Conservation (phyloP, 257 asterid species). For the Buddleja alternifolia region DNA sequence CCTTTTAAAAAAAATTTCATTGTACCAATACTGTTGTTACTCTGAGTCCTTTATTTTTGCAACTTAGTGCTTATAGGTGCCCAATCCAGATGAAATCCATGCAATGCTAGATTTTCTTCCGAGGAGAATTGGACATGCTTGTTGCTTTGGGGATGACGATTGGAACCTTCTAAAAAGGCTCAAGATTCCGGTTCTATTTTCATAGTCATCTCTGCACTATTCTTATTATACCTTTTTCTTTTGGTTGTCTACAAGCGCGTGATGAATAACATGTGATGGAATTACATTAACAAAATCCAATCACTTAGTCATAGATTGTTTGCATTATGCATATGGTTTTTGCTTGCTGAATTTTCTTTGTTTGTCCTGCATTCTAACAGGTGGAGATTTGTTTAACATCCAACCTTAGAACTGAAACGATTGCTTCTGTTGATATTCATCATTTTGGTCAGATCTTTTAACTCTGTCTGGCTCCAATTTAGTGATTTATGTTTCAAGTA, state of each 20-base stretch:
- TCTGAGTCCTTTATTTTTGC: slow-evolving; percentile 42
- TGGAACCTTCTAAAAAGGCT: slow-evolving; percentile 61
- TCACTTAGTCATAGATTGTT: background rate
- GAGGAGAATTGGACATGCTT: slow-evolving; percentile 92
- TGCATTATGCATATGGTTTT: slow-evolving; percentile 12
- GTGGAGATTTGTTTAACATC: slow-evolving; percentile 98
- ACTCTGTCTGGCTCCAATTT: slow-evolving; percentile 4
- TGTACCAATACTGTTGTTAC: slow-evolving; percentile 13
- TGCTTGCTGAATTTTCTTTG: slow-evolving; percentile 21
- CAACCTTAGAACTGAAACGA: slow-evolving; percentile 77
- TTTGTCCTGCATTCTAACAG: slow-evolving; percentile 42
- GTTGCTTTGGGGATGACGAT: slow-evolving; percentile 76
- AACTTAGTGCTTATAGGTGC: slow-evolving; percentile 83
- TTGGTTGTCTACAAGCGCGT: background rate
- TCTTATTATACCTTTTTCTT: slow-evolving; percentile 13
- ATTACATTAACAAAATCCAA: background rate
- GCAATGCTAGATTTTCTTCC: slow-evolving; percentile 89
- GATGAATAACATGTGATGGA: background rate
- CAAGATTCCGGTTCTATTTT: slow-evolving; percentile 68
- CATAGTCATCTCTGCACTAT: slow-evolving; percentile 24
- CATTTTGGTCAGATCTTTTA: slow-evolving; percentile 76
- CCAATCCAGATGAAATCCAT: slow-evolving; percentile 72
- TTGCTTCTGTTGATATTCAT: slow-evolving; percentile 83
- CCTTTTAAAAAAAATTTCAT: slow-evolving; percentile 19
- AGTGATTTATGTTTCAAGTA: slow-evolving; percentile 7